phyloP scores from a whole-genome alignment of 768 basidiomycete genomes.

The Gymnopilus junonius region DNA sequence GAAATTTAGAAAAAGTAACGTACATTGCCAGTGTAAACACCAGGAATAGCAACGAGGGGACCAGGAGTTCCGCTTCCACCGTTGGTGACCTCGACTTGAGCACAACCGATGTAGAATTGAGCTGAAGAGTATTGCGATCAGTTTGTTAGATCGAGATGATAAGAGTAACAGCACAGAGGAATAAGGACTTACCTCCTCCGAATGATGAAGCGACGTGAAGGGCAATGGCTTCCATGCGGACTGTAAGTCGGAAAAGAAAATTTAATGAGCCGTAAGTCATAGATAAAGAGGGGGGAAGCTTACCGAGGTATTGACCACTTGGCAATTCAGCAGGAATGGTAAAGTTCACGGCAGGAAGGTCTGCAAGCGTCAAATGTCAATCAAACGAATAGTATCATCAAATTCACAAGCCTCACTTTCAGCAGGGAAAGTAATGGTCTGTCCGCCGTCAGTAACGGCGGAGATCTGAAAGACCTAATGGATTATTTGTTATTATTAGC shows the following conservation, averaged over 20 bases:
- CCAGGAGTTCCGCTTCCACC: constrained; percentile 33
- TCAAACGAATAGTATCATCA: not conserved
- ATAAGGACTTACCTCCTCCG: constrained; percentile 36
- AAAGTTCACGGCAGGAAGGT: constrained; percentile 35
- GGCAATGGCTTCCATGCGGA: constrained; percentile 45
- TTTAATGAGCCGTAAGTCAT: too few relatives aligned
- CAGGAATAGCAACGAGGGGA: constrained; percentile 22
- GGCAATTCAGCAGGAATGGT: constrained; percentile 40
- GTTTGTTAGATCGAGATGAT: not conserved
- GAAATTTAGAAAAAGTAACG: not conserved
- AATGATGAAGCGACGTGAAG: constrained; percentile 39
- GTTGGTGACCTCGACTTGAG: constrained; percentile 43
- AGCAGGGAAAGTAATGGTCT: constrained; percentile 44
- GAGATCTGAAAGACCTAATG: constrained; percentile 42
- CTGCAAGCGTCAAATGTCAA: constrained; percentile 9
- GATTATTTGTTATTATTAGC: not conserved
- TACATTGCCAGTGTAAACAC: constrained; percentile 21
- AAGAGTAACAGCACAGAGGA: not conserved
- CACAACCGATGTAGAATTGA: constrained; percentile 41
- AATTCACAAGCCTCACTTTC: constrained; percentile 27
- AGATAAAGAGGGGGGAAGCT: not conserved
- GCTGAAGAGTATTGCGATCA: constrained; percentile 18
- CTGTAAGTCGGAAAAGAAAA: not conserved
- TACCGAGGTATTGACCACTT: constrained; percentile 37
- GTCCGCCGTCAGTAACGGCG: constrained; percentile 44